Conservation (phyloP, 768 basidiomycete species). For the Leccinum barrowsii region DNA sequence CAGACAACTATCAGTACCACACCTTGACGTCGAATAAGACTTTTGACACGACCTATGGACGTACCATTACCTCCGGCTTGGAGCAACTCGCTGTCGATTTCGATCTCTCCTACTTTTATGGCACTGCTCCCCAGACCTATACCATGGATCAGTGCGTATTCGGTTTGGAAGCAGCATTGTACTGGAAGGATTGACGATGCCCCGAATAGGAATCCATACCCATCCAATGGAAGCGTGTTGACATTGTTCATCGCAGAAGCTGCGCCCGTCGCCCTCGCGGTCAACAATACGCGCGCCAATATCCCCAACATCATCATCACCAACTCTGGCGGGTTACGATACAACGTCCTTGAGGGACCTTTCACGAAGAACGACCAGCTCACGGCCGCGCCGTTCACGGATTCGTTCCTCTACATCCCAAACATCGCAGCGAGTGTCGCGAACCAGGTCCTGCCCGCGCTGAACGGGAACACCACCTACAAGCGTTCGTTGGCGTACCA, state of each 20-base stretch:
- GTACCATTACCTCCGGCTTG: conserved; percentile 53
- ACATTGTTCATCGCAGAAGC: conserved; percentile 54
- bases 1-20: conserved; percentile 52
- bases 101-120: conserved; percentile 61
- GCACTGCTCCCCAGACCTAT: conserved; percentile 74
- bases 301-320: conserved; percentile 63
- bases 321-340: conserved; percentile 64
- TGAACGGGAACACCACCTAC: conserved; percentile 42
- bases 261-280: conserved; percentile 50
- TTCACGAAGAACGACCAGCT: conserved; percentile 84
- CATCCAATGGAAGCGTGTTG: conserved; percentile 57
- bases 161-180: neutral
- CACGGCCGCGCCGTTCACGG: conserved; percentile 66
- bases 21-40: conserved; percentile 44
- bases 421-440: conserved; percentile 50
- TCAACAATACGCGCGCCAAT: conserved; percentile 60
- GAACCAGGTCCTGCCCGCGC: conserved; percentile 45
- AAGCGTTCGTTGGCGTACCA: neutral
- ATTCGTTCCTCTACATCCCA: conserved; percentile 61
- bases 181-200: neutral
- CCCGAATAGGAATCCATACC: conserved; percentile 50
- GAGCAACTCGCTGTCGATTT: conserved; percentile 51
- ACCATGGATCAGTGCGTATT: conserved; percentile 53
- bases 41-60: conserved; percentile 62
- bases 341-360: conserved; percentile 60